These are phyloP conservation scores for Penicillium digitatum DNA, from an alignment of 2,329 filamentous ascomycete genomes.

Conservation along the genomic window DNA sequence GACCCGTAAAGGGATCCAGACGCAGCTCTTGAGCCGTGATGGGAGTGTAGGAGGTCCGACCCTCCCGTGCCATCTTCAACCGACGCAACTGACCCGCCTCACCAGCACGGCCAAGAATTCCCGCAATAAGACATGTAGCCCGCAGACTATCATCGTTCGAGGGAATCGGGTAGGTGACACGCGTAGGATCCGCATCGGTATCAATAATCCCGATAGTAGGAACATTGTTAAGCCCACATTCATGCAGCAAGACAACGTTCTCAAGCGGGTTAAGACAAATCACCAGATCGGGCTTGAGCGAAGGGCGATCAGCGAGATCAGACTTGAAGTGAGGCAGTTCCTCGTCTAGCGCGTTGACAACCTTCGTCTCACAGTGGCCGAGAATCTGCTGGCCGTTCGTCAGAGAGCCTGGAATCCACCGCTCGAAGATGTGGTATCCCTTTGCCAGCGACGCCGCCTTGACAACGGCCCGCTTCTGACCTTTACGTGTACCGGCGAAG, in stretches of 20 bases:
- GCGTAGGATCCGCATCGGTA: constrained; percentile 85
- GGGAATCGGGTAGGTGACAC: constrained; percentile 94
- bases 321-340: constrained; percentile 61
- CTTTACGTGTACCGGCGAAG: constrained; percentile 81
- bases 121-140: constrained; percentile 74
- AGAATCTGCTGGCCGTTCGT: constrained; percentile 92
- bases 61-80: constrained; percentile 57
- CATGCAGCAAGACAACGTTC: constrained; percentile 84
- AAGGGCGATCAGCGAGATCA: constrained; percentile 59
- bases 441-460: constrained; percentile 72
- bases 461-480: constrained; percentile 76
- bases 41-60: constrained; percentile 56
- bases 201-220: constrained; percentile 94
- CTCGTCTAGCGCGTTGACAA: constrained; percentile 72
- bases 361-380: constrained; percentile 62
- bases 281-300: constrained; percentile 81
- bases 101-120: constrained; percentile 79
- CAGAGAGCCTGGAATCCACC: constrained; percentile 87
- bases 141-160: constrained; percentile 95
- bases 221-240: constrained; percentile 82
- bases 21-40: constrained; percentile 23
- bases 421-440: constrained; percentile 84
- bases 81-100: constrained; percentile 69
- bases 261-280: constrained; percentile 89
- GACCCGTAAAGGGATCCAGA: constrained; percentile 25